phyloP scores from a whole-genome alignment of 2,329 filamentous ascomycete genomes.

The Clarireedia homoeocarpa region DNA sequence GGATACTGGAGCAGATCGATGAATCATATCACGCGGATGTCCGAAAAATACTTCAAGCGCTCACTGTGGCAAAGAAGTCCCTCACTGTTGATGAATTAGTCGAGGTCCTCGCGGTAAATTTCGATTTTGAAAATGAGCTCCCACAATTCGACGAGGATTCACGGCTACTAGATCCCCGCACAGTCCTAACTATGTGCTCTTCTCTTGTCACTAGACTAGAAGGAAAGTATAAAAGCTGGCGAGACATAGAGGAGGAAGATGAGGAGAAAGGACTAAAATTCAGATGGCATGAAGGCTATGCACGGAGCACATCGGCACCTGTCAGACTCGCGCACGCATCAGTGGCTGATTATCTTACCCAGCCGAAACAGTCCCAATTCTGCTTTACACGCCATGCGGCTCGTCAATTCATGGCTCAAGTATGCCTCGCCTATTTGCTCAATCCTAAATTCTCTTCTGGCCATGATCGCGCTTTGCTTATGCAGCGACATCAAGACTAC shows the following conservation, averaged over 20 bases:
- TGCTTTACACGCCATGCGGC: conserved; percentile 13
- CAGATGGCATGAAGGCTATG: neutral
- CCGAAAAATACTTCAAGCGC: conserved; percentile 20
- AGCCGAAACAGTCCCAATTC: conserved; percentile 11
- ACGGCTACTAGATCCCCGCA: conserved; percentile 29
- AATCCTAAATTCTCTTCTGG: conserved; percentile 12
- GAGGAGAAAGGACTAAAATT: neutral
- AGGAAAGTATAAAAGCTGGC: neutral
- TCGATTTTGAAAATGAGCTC: conserved; percentile 9
- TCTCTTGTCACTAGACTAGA: conserved; percentile 12
- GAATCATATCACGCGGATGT: conserved; percentile 13
- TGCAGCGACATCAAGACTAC: conserved; percentile 3
- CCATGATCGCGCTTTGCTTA: neutral
- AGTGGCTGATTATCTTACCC: conserved; percentile 18
- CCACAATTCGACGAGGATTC: conserved; percentile 29
- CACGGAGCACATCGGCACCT: neutral
- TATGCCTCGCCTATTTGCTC: conserved; percentile 16
- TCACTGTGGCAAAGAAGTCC: conserved; percentile 18
- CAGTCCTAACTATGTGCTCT: conserved; percentile 18
- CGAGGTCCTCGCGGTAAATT: conserved; percentile 27
- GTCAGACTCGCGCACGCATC: conserved; percentile 19
- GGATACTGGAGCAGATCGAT: conserved; percentile 27
- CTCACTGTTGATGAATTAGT: conserved; percentile 24
- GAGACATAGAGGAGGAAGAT: neutral
- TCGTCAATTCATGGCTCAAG: conserved; percentile 14